Evolutionary conservation across 768 basidiomycete species (phyloP).

Genomic region (Russula sp.): DNA sequence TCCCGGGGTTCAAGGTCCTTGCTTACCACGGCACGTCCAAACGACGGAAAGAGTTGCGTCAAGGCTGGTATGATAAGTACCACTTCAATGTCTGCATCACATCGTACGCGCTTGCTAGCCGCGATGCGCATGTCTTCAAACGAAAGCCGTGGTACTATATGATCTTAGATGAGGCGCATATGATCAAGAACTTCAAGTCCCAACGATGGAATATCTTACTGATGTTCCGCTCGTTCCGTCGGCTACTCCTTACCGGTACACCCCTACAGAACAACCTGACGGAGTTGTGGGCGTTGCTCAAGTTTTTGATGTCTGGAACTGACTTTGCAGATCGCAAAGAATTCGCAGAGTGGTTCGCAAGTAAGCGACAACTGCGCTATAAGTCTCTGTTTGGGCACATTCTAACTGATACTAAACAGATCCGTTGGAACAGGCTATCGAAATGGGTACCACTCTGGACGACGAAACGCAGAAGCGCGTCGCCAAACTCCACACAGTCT

Average conservation of each 20-base stretch:
- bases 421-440: slow-evolving; percentile 91
- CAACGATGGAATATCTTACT: slow-evolving; percentile 91
- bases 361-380: slow-evolving; percentile 47
- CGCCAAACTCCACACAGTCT: slow-evolving; percentile 83
- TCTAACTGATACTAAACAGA: slow-evolving; percentile 46
- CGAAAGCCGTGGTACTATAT: slow-evolving; percentile 95
- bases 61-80: slow-evolving; percentile 87
- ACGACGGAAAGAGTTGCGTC: slow-evolving; percentile 83
- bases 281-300: slow-evolving; percentile 92
- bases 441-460: slow-evolving; percentile 71
- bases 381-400: background rate
- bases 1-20: slow-evolving; percentile 81
- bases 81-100: slow-evolving; percentile 95
- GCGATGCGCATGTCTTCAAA: slow-evolving; percentile 88
- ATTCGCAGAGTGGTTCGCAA: slow-evolving; percentile 96
- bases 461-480: slow-evolving; percentile 84
- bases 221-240: slow-evolving; percentile 81
- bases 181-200: slow-evolving; percentile 96
- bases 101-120: slow-evolving; percentile 88
- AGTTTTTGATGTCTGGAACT: slow-evolving; percentile 88
- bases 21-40: slow-evolving; percentile 90
- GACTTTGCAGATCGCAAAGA: slow-evolving; percentile 90
- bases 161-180: slow-evolving; percentile 94
- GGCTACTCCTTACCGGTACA: slow-evolving; percentile 91
- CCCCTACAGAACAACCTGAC: slow-evolving; percentile 96